Evolutionary conservation across 805 yeast genomes (phyloP).

Genomic region (Lipomyces japonicus): DNA sequence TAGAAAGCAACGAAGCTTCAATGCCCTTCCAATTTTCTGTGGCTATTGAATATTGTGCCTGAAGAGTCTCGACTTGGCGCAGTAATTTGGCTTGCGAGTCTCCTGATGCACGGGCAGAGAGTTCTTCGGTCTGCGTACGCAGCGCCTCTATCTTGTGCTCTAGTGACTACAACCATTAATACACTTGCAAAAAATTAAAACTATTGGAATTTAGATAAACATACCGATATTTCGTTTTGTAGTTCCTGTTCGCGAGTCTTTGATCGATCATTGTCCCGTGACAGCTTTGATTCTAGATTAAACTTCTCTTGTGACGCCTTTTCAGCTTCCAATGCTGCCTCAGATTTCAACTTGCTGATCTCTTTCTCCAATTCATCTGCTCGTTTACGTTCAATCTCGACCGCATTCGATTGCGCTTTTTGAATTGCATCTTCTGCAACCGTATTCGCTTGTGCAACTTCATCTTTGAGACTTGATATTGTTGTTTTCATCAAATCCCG

Average conservation of each 20-base stretch:
- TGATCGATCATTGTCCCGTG: conserved; percentile 35
- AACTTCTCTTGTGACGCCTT: conserved; percentile 35
- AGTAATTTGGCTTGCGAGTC: conserved; percentile 39
- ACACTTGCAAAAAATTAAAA: conserved; percentile 34
- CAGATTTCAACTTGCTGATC: conserved; percentile 35
- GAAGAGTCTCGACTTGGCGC: conserved; percentile 53
- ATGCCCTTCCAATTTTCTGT: conserved; percentile 79
- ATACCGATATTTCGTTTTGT: conserved; percentile 29
- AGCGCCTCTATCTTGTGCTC: conserved; percentile 69
- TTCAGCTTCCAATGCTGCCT: conserved; percentile 38
- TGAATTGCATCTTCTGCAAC: conserved; percentile 32
- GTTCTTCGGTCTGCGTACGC: conserved; percentile 57
- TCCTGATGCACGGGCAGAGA: conserved; percentile 34
- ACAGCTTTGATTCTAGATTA: conserved; percentile 33
- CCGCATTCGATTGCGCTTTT: conserved; percentile 34
- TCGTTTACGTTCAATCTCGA: conserved; percentile 32
- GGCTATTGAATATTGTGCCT: conserved; percentile 68
- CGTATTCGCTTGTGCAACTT: conserved; percentile 32
- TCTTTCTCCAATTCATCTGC: conserved; percentile 34
- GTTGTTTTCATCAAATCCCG: conserved; percentile 22
- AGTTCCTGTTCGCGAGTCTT: conserved; percentile 31
- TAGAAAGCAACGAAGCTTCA: conserved; percentile 59
- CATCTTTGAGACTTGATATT: conserved; percentile 30
- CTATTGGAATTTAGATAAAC: conserved; percentile 29
- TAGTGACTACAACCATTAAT: conserved; percentile 51